phyloP scores from a whole-genome alignment of 306 rosid species.

The Ormosia semicastrata region DNA sequence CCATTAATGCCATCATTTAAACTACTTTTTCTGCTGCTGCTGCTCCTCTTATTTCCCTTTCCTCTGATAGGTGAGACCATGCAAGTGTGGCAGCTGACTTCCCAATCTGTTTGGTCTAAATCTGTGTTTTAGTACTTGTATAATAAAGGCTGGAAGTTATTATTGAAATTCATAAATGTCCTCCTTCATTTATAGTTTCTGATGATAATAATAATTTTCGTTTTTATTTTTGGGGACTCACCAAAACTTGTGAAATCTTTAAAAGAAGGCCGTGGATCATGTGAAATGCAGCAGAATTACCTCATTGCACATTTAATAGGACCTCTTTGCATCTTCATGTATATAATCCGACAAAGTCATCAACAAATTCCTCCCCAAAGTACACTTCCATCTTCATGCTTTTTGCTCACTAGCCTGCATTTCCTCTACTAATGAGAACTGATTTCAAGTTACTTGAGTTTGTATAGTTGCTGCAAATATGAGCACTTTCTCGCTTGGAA shows the following conservation, averaged over 20 bases:
- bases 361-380: slow-evolving; percentile 3
- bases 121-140: background rate
- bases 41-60: background rate
- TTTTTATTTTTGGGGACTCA: slow-evolving; percentile 32
- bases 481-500: slow-evolving; percentile 45
- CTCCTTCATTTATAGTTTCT: slow-evolving; percentile 31
- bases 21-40: background rate
- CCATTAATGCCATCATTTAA: slow-evolving; percentile 33
- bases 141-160: slow-evolving; percentile 5
- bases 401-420: background rate
- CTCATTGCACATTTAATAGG: slow-evolving; percentile 57
- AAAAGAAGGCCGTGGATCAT: slow-evolving; percentile 72
- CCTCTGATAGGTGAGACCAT: slow-evolving; percentile 1
- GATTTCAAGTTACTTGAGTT: background rate
- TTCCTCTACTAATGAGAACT: slow-evolving; percentile 25
- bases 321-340: slow-evolving; percentile 15
- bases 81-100: background rate
- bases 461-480: slow-evolving; percentile 30
- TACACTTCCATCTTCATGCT: slow-evolving; percentile 3
- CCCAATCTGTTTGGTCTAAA: slow-evolving; percentile 33
- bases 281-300: slow-evolving; percentile 66
- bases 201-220: background rate
- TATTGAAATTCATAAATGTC: slow-evolving; percentile 13
- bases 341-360: background rate
- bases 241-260: slow-evolving; percentile 62